Evolutionary conservation across 805 yeast genomes (phyloP).

Genomic region (Kazachstania bromeliacearum): DNA sequence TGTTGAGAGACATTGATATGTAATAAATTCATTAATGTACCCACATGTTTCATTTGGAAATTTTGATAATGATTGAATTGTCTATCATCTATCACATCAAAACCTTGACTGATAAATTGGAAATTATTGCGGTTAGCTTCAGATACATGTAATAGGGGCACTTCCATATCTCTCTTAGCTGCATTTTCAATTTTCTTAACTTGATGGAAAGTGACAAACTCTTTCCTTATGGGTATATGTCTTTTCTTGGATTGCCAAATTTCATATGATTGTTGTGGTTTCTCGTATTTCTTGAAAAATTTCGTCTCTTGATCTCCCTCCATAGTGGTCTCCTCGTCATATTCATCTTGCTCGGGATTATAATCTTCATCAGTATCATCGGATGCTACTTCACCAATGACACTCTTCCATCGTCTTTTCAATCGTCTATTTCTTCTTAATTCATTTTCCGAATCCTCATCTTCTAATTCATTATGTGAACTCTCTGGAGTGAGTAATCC

Average conservation of each 20-base stretch:
- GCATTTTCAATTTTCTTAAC: conserved; percentile 12
- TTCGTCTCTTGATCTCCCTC: conserved; percentile 13
- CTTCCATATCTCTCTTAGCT: conserved; percentile 10
- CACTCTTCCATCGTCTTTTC: conserved; percentile 15
- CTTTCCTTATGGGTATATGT: conserved; percentile 14
- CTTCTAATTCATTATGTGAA: conserved; percentile 20
- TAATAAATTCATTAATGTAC: conserved; percentile 34
- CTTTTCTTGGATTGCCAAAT: conserved; percentile 18
- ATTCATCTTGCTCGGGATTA: conserved; percentile 3
- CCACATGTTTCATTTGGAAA: conserved; percentile 17
- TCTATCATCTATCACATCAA: conserved; percentile 10
- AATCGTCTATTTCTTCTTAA: conserved; percentile 9
- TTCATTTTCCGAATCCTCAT: conserved; percentile 9
- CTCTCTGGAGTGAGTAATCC: conserved; percentile 19
- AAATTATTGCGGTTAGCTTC: conserved; percentile 5
- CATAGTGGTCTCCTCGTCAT: conserved; percentile 6
- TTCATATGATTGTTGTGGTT: conserved; percentile 27
- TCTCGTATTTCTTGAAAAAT: conserved; percentile 20
- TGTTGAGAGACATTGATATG: conserved; percentile 39
- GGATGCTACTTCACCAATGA: conserved; percentile 11
- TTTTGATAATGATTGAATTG: conserved; percentile 5
- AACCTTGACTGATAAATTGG: conserved; percentile 15
- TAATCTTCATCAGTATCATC: conserved; percentile 11
- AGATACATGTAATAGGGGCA: conserved; percentile 10
- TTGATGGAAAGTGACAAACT: conserved; percentile 14